These are phyloP conservation scores for Endoconidiophora laricicola DNA, from an alignment of 2,329 filamentous ascomycete genomes.

Conservation along the genomic window DNA sequence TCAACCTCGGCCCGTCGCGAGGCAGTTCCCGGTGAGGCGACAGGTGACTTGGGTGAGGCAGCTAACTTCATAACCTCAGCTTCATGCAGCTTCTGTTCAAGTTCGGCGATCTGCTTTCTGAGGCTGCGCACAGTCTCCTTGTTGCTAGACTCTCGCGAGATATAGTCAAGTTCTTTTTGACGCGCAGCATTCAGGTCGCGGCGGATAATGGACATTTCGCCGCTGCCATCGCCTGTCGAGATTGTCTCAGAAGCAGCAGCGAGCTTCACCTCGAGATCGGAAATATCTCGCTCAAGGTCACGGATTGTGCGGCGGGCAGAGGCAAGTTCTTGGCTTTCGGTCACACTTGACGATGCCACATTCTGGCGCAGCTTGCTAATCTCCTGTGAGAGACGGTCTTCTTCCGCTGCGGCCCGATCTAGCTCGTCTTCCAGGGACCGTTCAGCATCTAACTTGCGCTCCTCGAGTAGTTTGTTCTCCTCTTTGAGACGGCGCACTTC, in stretches of 20 bases:
- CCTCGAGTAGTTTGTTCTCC: conserved; percentile 40
- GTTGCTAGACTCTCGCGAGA: conserved; percentile 48
- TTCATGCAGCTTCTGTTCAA: conserved; percentile 53
- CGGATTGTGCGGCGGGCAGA: conserved; percentile 46
- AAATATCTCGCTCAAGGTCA: conserved; percentile 45
- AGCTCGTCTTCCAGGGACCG: conserved; percentile 49
- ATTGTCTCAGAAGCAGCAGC: conserved; percentile 19
- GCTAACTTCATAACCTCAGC: conserved; percentile 34
- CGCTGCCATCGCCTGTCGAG: conserved; percentile 26
- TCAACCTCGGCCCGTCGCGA: conserved; percentile 39
- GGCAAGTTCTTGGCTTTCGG: conserved; percentile 35
- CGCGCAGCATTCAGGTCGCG: conserved; percentile 46
- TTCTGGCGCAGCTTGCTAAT: conserved; percentile 32
- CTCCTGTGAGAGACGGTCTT: conserved; percentile 42
- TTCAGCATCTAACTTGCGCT: conserved; percentile 43
- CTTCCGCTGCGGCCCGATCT: conserved; percentile 47
- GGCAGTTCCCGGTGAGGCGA: conserved; percentile 28
- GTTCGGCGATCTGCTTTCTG: conserved; percentile 46
- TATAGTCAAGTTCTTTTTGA: conserved; percentile 47
- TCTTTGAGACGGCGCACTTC: conserved; percentile 49
- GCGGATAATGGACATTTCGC: conserved; percentile 43
- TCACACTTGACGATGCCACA: conserved; percentile 27
- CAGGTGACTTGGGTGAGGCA: neutral
- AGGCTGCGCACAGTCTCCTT: conserved; percentile 46
- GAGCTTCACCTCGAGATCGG: conserved; percentile 33